Base-by-base conservation (phyloP, 2,329 filamentous ascomycete genomes). In the Rugonectria rugulosa region DNA sequence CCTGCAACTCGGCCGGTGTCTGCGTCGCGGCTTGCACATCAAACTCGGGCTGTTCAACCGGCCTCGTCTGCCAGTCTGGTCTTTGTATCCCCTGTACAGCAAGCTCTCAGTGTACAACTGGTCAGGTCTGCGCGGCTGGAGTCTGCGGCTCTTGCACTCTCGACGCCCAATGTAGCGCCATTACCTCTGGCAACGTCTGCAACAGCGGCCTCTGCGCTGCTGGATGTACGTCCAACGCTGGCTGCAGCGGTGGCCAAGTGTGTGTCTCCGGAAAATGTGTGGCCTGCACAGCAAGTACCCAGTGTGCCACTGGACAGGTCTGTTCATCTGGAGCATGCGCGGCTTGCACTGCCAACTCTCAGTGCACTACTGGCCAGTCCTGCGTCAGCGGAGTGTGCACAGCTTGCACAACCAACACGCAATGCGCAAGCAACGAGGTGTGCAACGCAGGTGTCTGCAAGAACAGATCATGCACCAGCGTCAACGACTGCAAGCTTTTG, bases 81-180 rank as follows among this genome's bases (percentile, higher is more conserved):
- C 52, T 34, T 20, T 61, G 59, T 32, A 46, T 20, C 3, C 12
- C 56, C 8, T 61, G 59, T 15, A 50, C 58, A 2, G 2, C 15
- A 3, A 34, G 10, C 31, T 38, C 40, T 3, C 52, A 62, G 21
- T 62, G 59, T 29, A 15, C 38, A 14, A 55, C 46, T 4, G 57
- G 59, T 7, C 48, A 60, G 12, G 43, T 62, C 7, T 62, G 59
- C 32, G 3, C 8, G 5, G 27, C 34, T n/a, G 32, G 42, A n/a
- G 21, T 15, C 9, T 60, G 59, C 31, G 24, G 32, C 2, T 11
- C 44, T 2, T 62, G 57, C 14, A 21, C 38, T 1, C n/a, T 24
- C 6, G 53, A 59, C 26, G 2, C 37, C 3, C 43, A 56, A 20
- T 59, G 56, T 19, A 21, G 23, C 9, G 45, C 51, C 3, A 26